phyloP scores from a whole-genome alignment of 192 early-diverging fungal species.

The Coemansia sp. region DNA sequence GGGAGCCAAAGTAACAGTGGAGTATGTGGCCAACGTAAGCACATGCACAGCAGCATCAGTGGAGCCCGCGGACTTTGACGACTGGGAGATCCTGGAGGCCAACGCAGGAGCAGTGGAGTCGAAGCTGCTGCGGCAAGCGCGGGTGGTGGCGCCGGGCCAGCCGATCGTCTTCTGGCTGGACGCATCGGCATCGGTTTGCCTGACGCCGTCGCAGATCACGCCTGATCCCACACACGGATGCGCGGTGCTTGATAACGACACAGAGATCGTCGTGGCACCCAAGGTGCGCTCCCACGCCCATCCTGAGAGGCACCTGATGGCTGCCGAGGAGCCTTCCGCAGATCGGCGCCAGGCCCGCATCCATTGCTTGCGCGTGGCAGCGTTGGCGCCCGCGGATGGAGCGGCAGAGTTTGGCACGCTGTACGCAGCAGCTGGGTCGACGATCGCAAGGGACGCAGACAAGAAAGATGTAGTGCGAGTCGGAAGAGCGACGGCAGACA shows the following conservation, averaged over 20 bases:
- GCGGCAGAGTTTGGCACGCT: slow-evolving; percentile 34
- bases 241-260: slow-evolving; percentile 61
- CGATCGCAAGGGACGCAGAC: slow-evolving; percentile 27
- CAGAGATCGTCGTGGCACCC: slow-evolving; percentile 73
- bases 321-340: slow-evolving; percentile 12
- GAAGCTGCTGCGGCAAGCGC: slow-evolving; percentile 65
- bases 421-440: slow-evolving; percentile 30
- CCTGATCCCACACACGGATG: slow-evolving; percentile 47
- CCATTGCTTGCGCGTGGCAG: slow-evolving; percentile 31
- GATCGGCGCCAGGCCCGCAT: neutral
- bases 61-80: slow-evolving; percentile 68
- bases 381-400: slow-evolving; percentile 7
- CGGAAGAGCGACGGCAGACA: neutral
- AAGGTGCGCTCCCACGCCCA: slow-evolving; percentile 54
- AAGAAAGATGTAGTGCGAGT: neutral
- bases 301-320: slow-evolving; percentile 9
- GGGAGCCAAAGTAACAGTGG: slow-evolving; percentile 28
- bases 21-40: slow-evolving; percentile 58
- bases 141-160: slow-evolving; percentile 65
- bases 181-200: slow-evolving; percentile 61
- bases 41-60: slow-evolving; percentile 64
- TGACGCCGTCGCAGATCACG: slow-evolving; percentile 45
- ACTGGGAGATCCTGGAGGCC: slow-evolving; percentile 81
- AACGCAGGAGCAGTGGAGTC: slow-evolving; percentile 75
- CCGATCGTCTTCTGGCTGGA: slow-evolving; percentile 76